A percentile compares a stretch with the other conserved stretches of the same genome.
phyloP scores from a whole-genome alignment of 78 protist genomes.

The Chrysochromulina parva region DNA sequence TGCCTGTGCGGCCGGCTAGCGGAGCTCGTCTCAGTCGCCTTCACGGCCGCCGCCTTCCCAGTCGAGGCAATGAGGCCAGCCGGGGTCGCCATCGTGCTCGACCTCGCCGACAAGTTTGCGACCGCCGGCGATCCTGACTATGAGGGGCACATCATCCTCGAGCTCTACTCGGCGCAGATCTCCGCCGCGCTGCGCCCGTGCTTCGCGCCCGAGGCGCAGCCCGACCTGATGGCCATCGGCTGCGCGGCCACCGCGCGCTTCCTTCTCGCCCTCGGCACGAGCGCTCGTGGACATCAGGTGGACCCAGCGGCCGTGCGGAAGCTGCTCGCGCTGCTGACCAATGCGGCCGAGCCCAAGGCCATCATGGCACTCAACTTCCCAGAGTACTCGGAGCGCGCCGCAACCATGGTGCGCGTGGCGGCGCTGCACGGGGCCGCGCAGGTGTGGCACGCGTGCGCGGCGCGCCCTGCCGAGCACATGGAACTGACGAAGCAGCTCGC shows the following conservation, averaged over 20 bases:
- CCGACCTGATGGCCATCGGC: neutral
- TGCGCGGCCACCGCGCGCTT: neutral
- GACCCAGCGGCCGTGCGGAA: neutral
- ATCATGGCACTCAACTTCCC: neutral
- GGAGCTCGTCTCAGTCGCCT: neutral
- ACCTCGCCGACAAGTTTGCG: neutral
- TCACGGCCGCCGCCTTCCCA: neutral
- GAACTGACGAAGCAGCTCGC: neutral
- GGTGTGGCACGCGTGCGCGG: neutral
- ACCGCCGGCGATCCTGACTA: neutral
- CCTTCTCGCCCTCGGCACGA: neutral
- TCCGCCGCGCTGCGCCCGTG: constrained; percentile 5
- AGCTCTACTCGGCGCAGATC: neutral
- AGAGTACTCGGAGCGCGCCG: neutral
- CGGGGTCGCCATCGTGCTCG: neutral
- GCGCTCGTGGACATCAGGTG: neutral
- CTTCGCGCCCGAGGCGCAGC: neutral
- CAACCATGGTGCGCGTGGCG: neutral
- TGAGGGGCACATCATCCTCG: neutral
- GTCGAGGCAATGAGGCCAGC: neutral
- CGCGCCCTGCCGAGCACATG: neutral
- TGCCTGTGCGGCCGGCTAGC: neutral
- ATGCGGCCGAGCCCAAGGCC: neutral
- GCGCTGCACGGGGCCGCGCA: neutral
- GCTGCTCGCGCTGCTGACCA: neutral